phyloP scores from a whole-genome alignment of 306 rosid species.

The Ammopiptanthus mongolicus region DNA sequence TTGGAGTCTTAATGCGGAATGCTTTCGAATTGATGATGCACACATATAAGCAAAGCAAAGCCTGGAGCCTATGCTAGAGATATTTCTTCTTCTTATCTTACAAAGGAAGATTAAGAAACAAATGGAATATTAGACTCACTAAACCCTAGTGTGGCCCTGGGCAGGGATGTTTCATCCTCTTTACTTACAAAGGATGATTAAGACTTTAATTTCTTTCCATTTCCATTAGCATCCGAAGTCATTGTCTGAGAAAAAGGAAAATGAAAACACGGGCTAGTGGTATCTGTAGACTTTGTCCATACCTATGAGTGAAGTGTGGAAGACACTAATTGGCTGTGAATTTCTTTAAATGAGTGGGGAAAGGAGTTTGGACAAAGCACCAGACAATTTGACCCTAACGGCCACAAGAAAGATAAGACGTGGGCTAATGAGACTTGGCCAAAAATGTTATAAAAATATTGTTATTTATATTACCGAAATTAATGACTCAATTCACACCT shows the following conservation, averaged over 20 bases:
- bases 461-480: background rate
- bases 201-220: background rate
- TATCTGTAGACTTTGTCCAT: background rate
- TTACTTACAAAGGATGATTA: background rate
- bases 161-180: background rate
- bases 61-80: background rate
- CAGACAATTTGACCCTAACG: slow-evolving; percentile 33
- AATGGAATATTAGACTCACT: background rate
- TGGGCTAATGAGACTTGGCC: slow-evolving; percentile 22
- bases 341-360: slow-evolving; percentile 16
- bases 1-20: background rate
- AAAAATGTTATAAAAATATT: background rate
- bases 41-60: background rate
- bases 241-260: background rate
- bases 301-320: background rate
- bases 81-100: background rate
- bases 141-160: background rate
- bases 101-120: background rate
- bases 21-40: background rate
- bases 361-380: background rate
- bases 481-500: background rate
- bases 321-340: background rate
- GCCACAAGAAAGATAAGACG: slow-evolving; percentile 28
- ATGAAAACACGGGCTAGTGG: background rate
- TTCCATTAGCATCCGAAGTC: slow-evolving; percentile 1